phyloP scores from a whole-genome alignment of 2,329 filamentous ascomycete species.

The Aspergillus brunneoviolaceus region DNA sequence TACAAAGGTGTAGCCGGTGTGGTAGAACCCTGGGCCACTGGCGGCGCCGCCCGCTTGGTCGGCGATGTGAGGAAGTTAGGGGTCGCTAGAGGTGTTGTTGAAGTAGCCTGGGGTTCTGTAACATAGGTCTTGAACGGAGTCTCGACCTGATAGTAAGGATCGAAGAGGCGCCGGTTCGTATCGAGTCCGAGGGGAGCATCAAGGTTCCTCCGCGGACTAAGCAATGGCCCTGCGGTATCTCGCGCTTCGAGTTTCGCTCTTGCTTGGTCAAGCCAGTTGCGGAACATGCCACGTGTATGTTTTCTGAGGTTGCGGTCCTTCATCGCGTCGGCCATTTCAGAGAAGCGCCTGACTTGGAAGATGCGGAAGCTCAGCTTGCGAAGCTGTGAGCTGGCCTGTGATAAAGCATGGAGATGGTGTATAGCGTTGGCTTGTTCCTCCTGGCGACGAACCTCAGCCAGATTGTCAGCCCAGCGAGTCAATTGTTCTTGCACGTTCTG shows the following conservation, averaged over 20 bases:
- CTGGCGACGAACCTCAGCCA: constrained; percentile 34
- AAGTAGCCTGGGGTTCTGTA: constrained; percentile 30
- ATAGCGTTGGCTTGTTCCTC: constrained; percentile 49
- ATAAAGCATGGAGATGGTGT: constrained; percentile 48
- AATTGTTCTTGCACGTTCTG: constrained; percentile 41
- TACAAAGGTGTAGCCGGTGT: constrained; percentile 46
- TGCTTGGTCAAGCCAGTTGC: constrained; percentile 54
- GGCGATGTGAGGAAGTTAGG: constrained; percentile 47
- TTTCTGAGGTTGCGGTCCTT: constrained; percentile 54
- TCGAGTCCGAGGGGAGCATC: constrained; percentile 20
- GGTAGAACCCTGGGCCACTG: constrained; percentile 44
- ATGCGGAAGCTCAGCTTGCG: constrained; percentile 59
- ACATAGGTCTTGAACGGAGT: constrained; percentile 39
- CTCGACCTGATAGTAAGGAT: constrained; percentile 38
- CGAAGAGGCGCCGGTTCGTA: constrained; percentile 31
- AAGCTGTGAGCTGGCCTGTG: constrained; percentile 48
- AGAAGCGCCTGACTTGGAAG: constrained; percentile 54
- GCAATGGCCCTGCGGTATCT: constrained; percentile 30
- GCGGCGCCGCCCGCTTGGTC: constrained; percentile 47
- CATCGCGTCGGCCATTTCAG: constrained; percentile 55
- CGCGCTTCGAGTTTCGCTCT: constrained; percentile 30
- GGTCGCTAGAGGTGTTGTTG: constrained; percentile 40
- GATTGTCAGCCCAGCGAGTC: constrained; percentile 37
- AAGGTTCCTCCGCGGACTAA: constrained; percentile 27
- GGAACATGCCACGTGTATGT: constrained; percentile 56